Percentiles rank a stretch among this genome's conserved stretches.
These are phyloP conservation scores for Fusarium zealandicum DNA, from an alignment of 2,329 filamentous ascomycete species.

Conservation along the genomic window DNA sequence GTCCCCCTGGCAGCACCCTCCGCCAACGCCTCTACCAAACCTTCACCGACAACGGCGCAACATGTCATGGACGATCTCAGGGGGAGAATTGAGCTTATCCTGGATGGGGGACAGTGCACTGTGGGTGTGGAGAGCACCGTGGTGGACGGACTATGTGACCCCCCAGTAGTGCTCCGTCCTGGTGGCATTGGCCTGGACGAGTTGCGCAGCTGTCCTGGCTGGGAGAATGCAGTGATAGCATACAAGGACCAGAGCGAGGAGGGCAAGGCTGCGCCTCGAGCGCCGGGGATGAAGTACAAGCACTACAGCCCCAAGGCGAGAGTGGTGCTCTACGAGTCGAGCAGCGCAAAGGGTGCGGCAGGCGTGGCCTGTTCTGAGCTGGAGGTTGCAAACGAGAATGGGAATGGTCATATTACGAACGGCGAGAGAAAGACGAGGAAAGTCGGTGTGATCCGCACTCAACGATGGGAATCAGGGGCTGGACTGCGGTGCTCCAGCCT, in stretches of 20 bases:
- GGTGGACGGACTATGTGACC: slow-evolving; percentile 84
- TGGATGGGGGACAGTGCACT: slow-evolving; percentile 85
- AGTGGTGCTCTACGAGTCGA: slow-evolving; percentile 81
- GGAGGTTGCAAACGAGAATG: slow-evolving; percentile 30
- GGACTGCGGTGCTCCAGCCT: slow-evolving; percentile 48
- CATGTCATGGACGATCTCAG: slow-evolving; percentile 88
- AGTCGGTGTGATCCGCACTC: slow-evolving; percentile 64
- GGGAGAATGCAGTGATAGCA: slow-evolving; percentile 78
- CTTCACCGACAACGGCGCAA: slow-evolving; percentile 87
- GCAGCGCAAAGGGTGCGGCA: slow-evolving; percentile 44
- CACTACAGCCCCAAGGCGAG: slow-evolving; percentile 93
- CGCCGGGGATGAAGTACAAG: slow-evolving; percentile 98
- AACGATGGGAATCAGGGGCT: slow-evolving; percentile 57
- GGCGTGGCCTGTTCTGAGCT: slow-evolving; percentile 50
- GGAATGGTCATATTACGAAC: slow-evolving; percentile 36
- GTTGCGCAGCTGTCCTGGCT: slow-evolving; percentile 75
- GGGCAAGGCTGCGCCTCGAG: slow-evolving; percentile 72
- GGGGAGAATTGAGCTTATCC: slow-evolving; percentile 82
- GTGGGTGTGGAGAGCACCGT: slow-evolving; percentile 98
- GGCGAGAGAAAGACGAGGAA: slow-evolving; percentile 33
- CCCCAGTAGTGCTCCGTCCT: slow-evolving; percentile 83
- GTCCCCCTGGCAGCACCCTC: slow-evolving; percentile 89
- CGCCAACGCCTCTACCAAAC: slow-evolving; percentile 92
- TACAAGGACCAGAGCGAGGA: slow-evolving; percentile 80
- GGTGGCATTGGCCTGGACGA: slow-evolving; percentile 87